Conservation (phyloP, 2,329 filamentous ascomycete genomes). For the Cyphellophora attinorum region DNA sequence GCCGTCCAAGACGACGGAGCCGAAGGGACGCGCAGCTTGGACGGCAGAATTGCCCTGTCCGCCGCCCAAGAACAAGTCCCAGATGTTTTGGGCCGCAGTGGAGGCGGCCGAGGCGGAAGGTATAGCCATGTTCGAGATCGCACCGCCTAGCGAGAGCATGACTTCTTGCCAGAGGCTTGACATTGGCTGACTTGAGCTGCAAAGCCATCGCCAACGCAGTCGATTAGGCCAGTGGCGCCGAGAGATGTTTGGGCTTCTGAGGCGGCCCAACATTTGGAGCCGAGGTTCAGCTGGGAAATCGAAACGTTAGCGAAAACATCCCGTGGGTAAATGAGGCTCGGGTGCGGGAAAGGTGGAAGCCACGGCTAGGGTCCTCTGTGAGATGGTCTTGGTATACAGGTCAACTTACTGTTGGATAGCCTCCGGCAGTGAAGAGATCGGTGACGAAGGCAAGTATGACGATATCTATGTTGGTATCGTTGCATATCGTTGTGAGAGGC, state of each 20-base stretch:
- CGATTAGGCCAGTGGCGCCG: constrained; percentile 18
- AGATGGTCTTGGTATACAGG: too few species aligned
- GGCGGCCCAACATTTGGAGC: constrained; percentile 18
- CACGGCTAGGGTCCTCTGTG: too few species aligned
- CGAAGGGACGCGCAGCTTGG: constrained; percentile 38
- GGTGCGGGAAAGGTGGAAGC: too few species aligned
- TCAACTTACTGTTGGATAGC: constrained; percentile 12
- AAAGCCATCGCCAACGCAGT: constrained; percentile 17
- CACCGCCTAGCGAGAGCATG: constrained; percentile 40
- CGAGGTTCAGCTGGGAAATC: constrained; percentile 19
- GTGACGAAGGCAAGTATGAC: constrained; percentile 23
- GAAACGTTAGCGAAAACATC: too few species aligned
- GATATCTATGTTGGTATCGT: constrained; percentile 20
- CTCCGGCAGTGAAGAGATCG: constrained; percentile 10
- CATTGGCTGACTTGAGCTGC: constrained; percentile 21
- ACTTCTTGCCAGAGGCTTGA: constrained; percentile 34
- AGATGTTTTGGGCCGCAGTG: constrained; percentile 41
- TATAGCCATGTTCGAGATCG: constrained; percentile 31
- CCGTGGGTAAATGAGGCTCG: too few species aligned
- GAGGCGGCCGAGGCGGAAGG: constrained; percentile 27
- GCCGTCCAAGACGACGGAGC: constrained; percentile 37
- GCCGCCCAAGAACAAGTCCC: constrained; percentile 40
- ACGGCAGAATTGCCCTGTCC: constrained; percentile 23
- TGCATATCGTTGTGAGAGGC: constrained; percentile 17
- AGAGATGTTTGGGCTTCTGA: constrained; percentile 11